Evolutionary conservation across 2,329 filamentous ascomycete species (phyloP), one percentile per base, ranked within the genome.

Genomic region (Claviceps sp.): DNA sequence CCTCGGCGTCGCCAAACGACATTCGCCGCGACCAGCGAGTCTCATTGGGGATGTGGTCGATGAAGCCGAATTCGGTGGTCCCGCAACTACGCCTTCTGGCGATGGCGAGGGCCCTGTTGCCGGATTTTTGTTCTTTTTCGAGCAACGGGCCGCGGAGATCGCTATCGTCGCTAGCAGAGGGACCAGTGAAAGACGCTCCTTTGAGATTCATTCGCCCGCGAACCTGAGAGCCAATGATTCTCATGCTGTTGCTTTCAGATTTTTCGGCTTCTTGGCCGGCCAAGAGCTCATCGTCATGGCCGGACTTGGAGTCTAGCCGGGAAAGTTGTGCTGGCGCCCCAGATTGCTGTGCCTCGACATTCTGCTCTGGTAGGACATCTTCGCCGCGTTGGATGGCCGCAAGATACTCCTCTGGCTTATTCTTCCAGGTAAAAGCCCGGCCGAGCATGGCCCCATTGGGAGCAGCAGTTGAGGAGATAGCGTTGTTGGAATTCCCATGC

Each of bases 1-100:
- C 84, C 66, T 87, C 85, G 1, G 84, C 86, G 45, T 84, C 76
- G 53, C 83, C 82, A 63, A 90, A 90, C 4, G 85, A 89, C 56
- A 90, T 73, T 44, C 85, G 78, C 1, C 85, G 80, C 1, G 85
- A 79, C 78, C 83, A 87, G 53, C 78, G 78, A 30, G 74, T 73
- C 55, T 86, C 81, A 55, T 79, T 75, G 1, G 71, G 65, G 6
- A 55, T 56, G 1, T 53, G 67, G 50, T 58, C 64, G 34, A 34
- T 34, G 30, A 63, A 60, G 26, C 59, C 54, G 4, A 64, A 54
- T 7, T 63, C 63, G 0, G 63, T 60, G 2, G 64, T 62, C 4
- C 72, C 69, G 41, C 79, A 66, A 59, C 80, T 84, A 59, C 83
- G 76, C 22, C 85, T 80, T 18, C 85, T 78, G 26, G 77, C 76